These are phyloP conservation scores for Exophiala bonariae DNA, from an alignment of 2,329 filamentous ascomycete species.

Conservation along the genomic window DNA sequence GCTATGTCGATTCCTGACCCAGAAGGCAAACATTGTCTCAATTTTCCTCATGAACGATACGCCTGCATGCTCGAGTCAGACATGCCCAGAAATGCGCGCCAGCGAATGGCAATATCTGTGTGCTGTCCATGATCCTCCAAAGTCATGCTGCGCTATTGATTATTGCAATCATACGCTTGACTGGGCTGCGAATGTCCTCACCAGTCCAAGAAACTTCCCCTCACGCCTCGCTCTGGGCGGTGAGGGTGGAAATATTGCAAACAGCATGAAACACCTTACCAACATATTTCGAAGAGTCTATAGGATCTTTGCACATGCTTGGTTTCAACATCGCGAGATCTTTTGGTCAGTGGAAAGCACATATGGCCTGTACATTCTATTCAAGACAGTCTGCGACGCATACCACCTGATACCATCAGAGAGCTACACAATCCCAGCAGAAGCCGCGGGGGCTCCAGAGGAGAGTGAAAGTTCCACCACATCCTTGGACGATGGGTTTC, in stretches of 20 bases:
- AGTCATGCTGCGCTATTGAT: constrained; percentile 96
- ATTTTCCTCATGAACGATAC: constrained; percentile 89
- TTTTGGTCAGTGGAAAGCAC: constrained; percentile 92
- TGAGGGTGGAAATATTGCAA: constrained; percentile 40
- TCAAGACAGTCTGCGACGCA: constrained; percentile 93
- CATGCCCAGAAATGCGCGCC: constrained; percentile 97
- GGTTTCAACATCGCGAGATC: constrained; percentile 94
- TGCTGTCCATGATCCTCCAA: constrained; percentile 93
- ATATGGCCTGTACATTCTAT: constrained; percentile 92
- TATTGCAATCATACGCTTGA: constrained; percentile 99
- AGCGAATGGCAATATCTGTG: constrained; percentile 99
- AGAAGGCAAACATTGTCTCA: constrained; percentile 90
- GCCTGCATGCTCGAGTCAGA: constrained; percentile 82
- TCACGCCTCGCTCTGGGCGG: constrained; percentile 68
- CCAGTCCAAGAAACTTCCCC: constrained; percentile 92
- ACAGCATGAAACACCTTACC: constrained; percentile 68
- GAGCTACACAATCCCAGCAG: constrained; percentile 91
- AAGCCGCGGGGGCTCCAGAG: constrained; percentile 79
- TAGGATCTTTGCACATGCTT: constrained; percentile 96
- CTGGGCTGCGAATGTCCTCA: constrained; percentile 93
- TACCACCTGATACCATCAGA: constrained; percentile 88
- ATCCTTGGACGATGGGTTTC: background rate
- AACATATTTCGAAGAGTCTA: constrained; percentile 95
- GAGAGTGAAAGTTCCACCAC: constrained; percentile 17
- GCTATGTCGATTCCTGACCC: constrained; percentile 91